A percentile compares a stretch with the other conserved stretches of the same genome.
Conservation (phyloP, 1,284 basidiomycete species). For the Athelia sp. region DNA sequence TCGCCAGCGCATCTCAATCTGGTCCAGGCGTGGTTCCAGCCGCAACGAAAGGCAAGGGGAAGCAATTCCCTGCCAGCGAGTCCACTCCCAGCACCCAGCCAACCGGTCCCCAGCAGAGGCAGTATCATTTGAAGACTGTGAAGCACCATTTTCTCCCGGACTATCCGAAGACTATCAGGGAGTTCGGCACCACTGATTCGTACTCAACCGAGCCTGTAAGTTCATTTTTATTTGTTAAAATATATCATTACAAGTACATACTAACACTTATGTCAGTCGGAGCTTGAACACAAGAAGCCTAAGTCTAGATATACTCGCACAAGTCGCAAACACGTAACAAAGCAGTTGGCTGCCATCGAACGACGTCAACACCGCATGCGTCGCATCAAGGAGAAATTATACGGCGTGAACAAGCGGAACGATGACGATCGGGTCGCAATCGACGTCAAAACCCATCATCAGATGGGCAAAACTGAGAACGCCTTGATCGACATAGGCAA, state of each 20-base stretch:
- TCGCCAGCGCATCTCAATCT: no score
- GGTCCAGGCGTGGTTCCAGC: neutral
- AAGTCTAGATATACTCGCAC: slow-evolving; percentile 28
- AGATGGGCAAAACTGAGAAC: neutral
- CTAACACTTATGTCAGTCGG: slow-evolving; percentile 19
- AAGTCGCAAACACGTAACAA: slow-evolving; percentile 21
- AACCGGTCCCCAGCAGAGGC: neutral
- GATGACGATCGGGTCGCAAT: neutral
- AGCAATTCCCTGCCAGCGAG: no score
- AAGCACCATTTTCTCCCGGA: slow-evolving; percentile 30
- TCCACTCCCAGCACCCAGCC: neutral
- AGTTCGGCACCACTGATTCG: slow-evolving; percentile 28
- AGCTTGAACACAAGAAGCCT: slow-evolving; percentile 26
- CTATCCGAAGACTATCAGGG: slow-evolving; percentile 22
- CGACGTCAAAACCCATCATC: neutral
- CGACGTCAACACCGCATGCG: slow-evolving; percentile 11
- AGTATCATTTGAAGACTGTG: slow-evolving; percentile 23
- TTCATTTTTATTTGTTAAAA: no score
- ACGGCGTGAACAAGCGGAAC: neutral
- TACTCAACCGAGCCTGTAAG: slow-evolving; percentile 27
- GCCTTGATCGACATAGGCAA: neutral
- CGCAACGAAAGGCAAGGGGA: neutral
- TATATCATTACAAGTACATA: slow-evolving; percentile 16
- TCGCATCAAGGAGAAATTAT: slow-evolving; percentile 1
- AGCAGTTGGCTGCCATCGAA: slow-evolving; percentile 22